Evolutionary conservation across 2,329 filamentous ascomycete genomes (phyloP).

Genomic region (Neonectria faginata): DNA sequence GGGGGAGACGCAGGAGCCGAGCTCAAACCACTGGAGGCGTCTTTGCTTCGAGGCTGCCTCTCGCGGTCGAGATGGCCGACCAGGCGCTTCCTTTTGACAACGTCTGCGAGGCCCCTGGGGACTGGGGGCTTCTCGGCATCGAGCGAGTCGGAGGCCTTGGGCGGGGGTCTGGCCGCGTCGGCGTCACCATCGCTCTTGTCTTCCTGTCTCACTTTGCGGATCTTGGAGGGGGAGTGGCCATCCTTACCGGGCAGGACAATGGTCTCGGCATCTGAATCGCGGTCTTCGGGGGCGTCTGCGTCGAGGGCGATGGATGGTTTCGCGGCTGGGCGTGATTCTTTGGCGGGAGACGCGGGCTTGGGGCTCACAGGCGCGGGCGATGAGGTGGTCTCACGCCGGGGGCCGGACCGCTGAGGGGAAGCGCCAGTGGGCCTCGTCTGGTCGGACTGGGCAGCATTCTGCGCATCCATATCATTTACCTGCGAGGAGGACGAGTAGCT

Average conservation of each 20-base stretch:
- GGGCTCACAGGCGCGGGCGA: slow-evolving; percentile 44
- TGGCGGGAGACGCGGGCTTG: slow-evolving; percentile 37
- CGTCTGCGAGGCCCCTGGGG: slow-evolving; percentile 49
- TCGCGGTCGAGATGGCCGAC: slow-evolving; percentile 54
- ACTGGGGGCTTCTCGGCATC: slow-evolving; percentile 52
- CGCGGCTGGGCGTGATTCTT: slow-evolving; percentile 48
- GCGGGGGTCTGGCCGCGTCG: slow-evolving; percentile 51
- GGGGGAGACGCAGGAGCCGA: slow-evolving; percentile 69
- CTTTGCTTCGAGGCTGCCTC: slow-evolving; percentile 58
- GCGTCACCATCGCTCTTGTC: slow-evolving; percentile 70
- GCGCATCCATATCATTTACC: slow-evolving; percentile 77
- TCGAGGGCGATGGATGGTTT: slow-evolving; percentile 45
- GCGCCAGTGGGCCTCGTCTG: slow-evolving; percentile 68
- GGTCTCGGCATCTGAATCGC: slow-evolving; percentile 78
- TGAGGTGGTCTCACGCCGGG: slow-evolving; percentile 38
- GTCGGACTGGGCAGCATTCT: slow-evolving; percentile 73
- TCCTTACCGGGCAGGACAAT: slow-evolving; percentile 76
- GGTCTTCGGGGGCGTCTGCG: slow-evolving; percentile 61
- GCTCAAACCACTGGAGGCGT: slow-evolving; percentile 67
- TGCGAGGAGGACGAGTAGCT: slow-evolving; percentile 60
- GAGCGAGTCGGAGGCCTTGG: slow-evolving; percentile 48
- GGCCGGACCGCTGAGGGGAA: slow-evolving; percentile 60
- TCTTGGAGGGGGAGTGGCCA: slow-evolving; percentile 72
- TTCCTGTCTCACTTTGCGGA: slow-evolving; percentile 73
- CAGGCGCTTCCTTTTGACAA: slow-evolving; percentile 63